Evolutionary conservation across 768 basidiomycete species (phyloP).

Genomic region (Tylopilus balloui): DNA sequence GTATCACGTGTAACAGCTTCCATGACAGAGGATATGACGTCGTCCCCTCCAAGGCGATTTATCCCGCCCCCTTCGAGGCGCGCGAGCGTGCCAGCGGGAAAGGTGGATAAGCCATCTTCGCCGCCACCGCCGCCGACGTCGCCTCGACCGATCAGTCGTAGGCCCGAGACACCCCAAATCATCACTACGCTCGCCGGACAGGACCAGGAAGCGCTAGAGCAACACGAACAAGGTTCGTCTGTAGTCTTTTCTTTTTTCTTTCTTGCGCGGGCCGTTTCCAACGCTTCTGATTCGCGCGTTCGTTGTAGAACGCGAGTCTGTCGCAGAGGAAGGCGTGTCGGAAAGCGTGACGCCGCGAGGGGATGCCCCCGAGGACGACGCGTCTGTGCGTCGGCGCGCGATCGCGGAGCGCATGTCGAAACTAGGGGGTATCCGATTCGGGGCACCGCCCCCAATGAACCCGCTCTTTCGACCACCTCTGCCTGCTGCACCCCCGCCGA

Average conservation of each 20-base stretch:
- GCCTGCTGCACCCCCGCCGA: constrained; percentile 35
- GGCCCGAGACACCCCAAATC: constrained; percentile 23
- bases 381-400: constrained; percentile 55
- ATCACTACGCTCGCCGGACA: constrained; percentile 16
- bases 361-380: constrained; percentile 38
- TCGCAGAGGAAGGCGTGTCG: constrained; percentile 12
- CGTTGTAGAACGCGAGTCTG: not conserved
- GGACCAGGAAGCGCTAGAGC: constrained; percentile 9
- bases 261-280: not conserved
- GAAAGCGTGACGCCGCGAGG: constrained; percentile 9
- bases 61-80: constrained; percentile 25
- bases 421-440: constrained; percentile 81
- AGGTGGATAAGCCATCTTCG: constrained; percentile 11
- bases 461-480: constrained; percentile 37
- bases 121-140: constrained; percentile 20
- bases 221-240: constrained; percentile 9
- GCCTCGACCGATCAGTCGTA: constrained; percentile 10
- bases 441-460: constrained; percentile 47
- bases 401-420: constrained; percentile 96
- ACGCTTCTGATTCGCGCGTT: not conserved
- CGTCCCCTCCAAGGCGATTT: constrained; percentile 14
- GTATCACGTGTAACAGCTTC: constrained; percentile 7
- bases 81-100: constrained; percentile 16
- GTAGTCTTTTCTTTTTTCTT: no score
- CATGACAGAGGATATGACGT: constrained; percentile 9